Conservation (phyloP, 306 rosid species). For the Carpinus viminea region DNA sequence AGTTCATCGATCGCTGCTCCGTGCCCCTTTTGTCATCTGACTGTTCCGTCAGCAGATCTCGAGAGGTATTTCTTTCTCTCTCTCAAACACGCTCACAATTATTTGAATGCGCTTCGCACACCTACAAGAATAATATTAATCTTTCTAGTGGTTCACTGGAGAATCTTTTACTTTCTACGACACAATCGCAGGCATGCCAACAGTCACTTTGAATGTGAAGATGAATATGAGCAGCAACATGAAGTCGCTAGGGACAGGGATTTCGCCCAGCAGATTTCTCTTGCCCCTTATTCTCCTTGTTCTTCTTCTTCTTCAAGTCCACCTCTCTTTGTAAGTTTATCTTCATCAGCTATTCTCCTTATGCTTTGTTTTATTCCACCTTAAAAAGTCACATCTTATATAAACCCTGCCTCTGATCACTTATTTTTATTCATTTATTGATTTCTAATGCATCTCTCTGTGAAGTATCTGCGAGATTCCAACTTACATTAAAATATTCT, state of each 20-base stretch:
- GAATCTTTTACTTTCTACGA: not conserved
- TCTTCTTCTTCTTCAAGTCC: constrained; percentile 16
- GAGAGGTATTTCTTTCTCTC: constrained; percentile 36
- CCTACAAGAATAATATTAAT: not conserved
- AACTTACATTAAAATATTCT: not conserved
- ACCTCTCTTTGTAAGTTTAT: constrained; percentile 20
- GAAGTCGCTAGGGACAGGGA: constrained; percentile 38
- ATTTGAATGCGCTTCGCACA: not conserved
- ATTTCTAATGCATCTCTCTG: not conserved
- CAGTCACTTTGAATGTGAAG: constrained; percentile 51
- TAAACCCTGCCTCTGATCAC: not conserved
- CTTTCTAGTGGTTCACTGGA: not conserved
- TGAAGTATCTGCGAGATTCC: not conserved
- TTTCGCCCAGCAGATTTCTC: constrained; percentile 42
- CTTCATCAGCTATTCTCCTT: not conserved
- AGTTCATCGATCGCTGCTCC: constrained; percentile 2
- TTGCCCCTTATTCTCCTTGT: constrained; percentile 30
- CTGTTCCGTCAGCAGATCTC: constrained; percentile 47
- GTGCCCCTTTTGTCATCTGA: constrained; percentile 60
- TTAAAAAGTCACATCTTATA: too few species aligned
- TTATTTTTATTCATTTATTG: too few species aligned
- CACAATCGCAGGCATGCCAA: constrained; percentile 61
- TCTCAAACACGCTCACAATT: not conserved
- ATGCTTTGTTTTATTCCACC: not conserved
- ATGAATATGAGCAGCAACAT: constrained; percentile 16